Percentiles rank a stretch among this genome's conserved stretches.
Conservation (phyloP, 2,329 filamentous ascomycete species). For the Epichloe sylvatica region DNA sequence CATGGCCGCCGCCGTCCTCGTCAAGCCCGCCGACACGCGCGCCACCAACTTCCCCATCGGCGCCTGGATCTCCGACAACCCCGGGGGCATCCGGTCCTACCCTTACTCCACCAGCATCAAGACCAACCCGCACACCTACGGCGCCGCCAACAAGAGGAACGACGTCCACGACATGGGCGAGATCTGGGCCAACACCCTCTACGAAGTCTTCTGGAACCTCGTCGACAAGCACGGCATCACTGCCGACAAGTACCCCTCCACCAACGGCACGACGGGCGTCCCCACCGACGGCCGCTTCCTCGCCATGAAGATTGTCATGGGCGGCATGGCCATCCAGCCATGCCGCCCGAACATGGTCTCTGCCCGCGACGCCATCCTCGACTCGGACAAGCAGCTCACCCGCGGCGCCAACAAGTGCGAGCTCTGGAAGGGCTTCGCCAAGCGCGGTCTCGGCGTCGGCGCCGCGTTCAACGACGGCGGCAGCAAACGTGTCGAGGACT, state of each 20-base stretch:
- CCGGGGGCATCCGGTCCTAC: slow-evolving; percentile 34
- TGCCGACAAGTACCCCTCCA: slow-evolving; percentile 23
- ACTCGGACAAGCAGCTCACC: slow-evolving; percentile 6
- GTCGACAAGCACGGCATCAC: slow-evolving; percentile 42
- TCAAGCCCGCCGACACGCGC: slow-evolving; percentile 32
- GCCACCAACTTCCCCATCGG: slow-evolving; percentile 33
- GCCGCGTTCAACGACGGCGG: slow-evolving; percentile 1
- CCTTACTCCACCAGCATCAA: slow-evolving; percentile 36
- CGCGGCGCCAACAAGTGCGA: slow-evolving; percentile 20
- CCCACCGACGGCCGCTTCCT: no score
- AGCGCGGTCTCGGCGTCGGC: no score
- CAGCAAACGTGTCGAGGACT: slow-evolving; percentile 19
- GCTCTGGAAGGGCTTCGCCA: slow-evolving; percentile 36
- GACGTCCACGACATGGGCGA: slow-evolving; percentile 35
- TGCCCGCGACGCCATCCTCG: no score
- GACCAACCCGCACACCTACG: slow-evolving; percentile 39
- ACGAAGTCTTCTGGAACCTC: slow-evolving; percentile 44
- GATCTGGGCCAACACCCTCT: slow-evolving; percentile 38
- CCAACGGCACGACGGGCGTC: no score
- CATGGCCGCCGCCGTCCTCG: slow-evolving; percentile 35
- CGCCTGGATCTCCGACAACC: slow-evolving; percentile 32
- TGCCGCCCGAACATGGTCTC: no score
- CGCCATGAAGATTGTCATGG: slow-evolving; percentile 15
- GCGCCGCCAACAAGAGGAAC: slow-evolving; percentile 21
- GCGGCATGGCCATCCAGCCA: no score